Base-by-base conservation (phyloP, 2,329 filamentous ascomycete species). In the Neopestalotiopsis sp. region DNA sequence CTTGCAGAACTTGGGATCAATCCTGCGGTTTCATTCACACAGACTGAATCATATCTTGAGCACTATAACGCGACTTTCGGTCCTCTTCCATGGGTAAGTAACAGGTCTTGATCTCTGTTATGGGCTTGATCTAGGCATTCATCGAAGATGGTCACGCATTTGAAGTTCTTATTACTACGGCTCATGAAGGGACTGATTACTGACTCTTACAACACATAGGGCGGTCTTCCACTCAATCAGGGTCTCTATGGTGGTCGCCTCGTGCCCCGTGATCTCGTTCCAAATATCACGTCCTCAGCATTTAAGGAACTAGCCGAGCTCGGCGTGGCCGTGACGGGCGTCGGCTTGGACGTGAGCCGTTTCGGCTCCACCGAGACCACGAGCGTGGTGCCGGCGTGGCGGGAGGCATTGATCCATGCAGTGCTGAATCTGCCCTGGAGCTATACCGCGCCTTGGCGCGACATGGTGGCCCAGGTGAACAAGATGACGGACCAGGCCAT, bases 361-460 rank as follows among this genome's bases (percentile, higher is more conserved):
- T 72, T 71, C 17, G 73, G 73, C 14, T 73, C 72, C 3, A 30
- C 38, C 5, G 7, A 5, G 13, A 68, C 67, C 67, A 80, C 79
- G 71, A 71, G 78, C 1, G 79, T 80, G n/a, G 71, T 76, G 20
- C 80, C 80, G 0, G 72, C 73, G 20, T 81, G 79, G 79, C 77
- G 79, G 20, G 71, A 73, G 20, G 68, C 77, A 14, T 71, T 78
- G 34, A 73, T 34, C 32, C 38, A 53, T n/a, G 20, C 53, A 2
- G 66, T 69, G 3, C 67, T 72, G 1, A 71, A n/a, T 61, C 70
- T 56, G 74, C 67, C 70, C 9, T 73, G 71, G 71, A 67, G 61
- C 67, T 70, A 68, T 32, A 66, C 70, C n/a, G 64, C 70, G 4
- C 68, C 72, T 3, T 72, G 68, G n/a, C 56, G 62, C 30, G 64